Base-by-base conservation (phyloP, 768 basidiomycete species). In the Tulasnella sp. region DNA sequence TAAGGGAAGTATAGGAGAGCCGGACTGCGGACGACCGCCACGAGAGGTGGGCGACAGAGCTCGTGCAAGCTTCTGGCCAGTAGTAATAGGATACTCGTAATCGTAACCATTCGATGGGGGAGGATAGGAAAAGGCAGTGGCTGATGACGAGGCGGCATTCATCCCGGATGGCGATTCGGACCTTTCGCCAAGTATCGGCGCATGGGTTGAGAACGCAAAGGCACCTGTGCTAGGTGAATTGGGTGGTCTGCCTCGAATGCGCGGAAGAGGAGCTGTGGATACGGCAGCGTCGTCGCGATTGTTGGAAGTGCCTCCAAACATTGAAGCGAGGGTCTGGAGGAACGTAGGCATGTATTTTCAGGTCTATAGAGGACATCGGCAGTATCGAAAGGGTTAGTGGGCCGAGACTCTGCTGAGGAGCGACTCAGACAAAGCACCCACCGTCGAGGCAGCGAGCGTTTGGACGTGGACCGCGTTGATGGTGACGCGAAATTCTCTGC, bases 201-300 rank as follows among this genome's bases (percentile, higher is more conserved):
- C 91, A 34, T 90, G 88, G 3, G 89, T 89, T 67, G 93, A 92
- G 40, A 97, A 86, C 70, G 92, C 91, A 84, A 96, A 96, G 78
- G 95, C 94, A 82, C 96, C 94, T 81, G 91, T 89, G 7, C 94
- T 96, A 19, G 89, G 89, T 39, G 88, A 89, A 79, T 95, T 88
- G 37, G 91, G 89, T 82, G 91, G 74, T 88, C 79, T 87, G 81
- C 86, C 87, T 64, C 58, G 58, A 76, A 40, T 36, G 72, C 64
- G 76, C 40, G 78, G 8, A 71, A 67, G 40, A 34, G 70, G 39
- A 68, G 77, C 45, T n/a, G 54, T 77, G 38, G 76, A 58, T 67
- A 73, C n/a, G 39, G 69, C 29, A 22, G 31, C 31, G 29, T 69
- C 64, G 67, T 79, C 75, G 58, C 78, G 77, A 52, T 54, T 58